phyloP scores from a whole-genome alignment of 169 alveolate species.

The Plasmodium inui region DNA sequence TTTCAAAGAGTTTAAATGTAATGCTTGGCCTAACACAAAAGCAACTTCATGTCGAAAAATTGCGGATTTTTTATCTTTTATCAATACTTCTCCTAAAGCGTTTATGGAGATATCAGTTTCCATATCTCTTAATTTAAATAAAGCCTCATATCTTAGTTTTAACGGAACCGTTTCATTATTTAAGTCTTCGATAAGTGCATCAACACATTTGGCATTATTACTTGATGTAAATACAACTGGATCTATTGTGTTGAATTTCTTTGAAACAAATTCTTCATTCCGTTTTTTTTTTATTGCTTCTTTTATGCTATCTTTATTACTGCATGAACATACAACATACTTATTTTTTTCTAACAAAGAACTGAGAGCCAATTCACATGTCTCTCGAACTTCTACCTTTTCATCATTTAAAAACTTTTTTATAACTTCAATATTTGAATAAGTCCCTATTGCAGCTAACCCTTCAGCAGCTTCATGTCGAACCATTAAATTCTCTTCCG shows the following conservation, averaged over 20 bases:
- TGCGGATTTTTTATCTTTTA: slow-evolving; percentile 86
- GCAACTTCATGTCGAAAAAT: slow-evolving; percentile 94
- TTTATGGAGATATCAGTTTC: slow-evolving; percentile 57
- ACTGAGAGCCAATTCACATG: slow-evolving; percentile 48
- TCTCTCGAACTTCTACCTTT: slow-evolving; percentile 53
- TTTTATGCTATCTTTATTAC: slow-evolving; percentile 20
- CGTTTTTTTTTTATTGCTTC: slow-evolving; percentile 20
- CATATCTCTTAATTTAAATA: slow-evolving; percentile 73
- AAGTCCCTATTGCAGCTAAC: slow-evolving; percentile 85
- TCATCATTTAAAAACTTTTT: slow-evolving; percentile 74
- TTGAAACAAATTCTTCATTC: slow-evolving; percentile 52
- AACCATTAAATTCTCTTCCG: slow-evolving; percentile 89
- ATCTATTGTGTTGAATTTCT: slow-evolving; percentile 70
- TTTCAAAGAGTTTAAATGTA: slow-evolving; percentile 79
- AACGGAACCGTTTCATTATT: slow-evolving; percentile 46
- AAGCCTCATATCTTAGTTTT: slow-evolving; percentile 72
- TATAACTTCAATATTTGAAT: slow-evolving; percentile 81
- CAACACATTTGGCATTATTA: slow-evolving; percentile 23
- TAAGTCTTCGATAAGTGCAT: slow-evolving; percentile 57
- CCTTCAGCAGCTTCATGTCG: slow-evolving; percentile 92
- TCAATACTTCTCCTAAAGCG: slow-evolving; percentile 87
- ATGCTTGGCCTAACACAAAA: slow-evolving; percentile 93
- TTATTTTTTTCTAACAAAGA: slow-evolving; percentile 69
- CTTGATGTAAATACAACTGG: slow-evolving; percentile 53
- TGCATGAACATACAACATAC: slow-evolving; percentile 40